Evolutionary conservation across 257 asterid species (phyloP), one percentile per base, ranked within the genome.

Genomic region (Jaltomata sinuosa): DNA sequence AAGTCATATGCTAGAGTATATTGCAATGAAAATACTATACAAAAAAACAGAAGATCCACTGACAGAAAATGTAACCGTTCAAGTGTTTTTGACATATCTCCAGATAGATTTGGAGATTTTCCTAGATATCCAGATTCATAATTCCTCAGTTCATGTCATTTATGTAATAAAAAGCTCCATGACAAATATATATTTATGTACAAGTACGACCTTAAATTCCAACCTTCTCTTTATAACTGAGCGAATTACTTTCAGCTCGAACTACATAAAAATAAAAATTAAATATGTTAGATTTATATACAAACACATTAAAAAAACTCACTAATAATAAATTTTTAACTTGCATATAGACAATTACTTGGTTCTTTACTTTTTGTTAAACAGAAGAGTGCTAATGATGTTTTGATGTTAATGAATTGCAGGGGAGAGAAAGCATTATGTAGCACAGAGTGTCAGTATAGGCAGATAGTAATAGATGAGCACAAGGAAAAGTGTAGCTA

Each of bases 381-480:
- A 31, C 1, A 55, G 11, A 55, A 3, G 1, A n/a, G 65, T 55
- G 65, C 8, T 61, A 12, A 12, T 62, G 38, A 62, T 62, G 1
- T 25, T 25, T 61, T 11, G 0, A 11, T 62, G 19, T 25, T 1
- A 62, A 62, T 27, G 38, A 62, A n/a, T 85, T 91, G 83, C 91
- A 95, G 98, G 90, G 98, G 98, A 8, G 98, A 95, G 81, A 95
- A 90, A 83, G 97, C 93, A 15, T 95, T 95, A 74, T 95, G 98
- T 83, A 95, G 98, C 78, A 47, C 90, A 8, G 98, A 95, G 93
- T 95, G 98, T 77, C 88, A 97, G 36, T 89, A 86, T 87, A 86
- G 86, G 85, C 96, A 95, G 25, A 92, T 95, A 47, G 90, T 87
- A 88, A 47, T 83, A 79, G 98, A 95, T 18, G 97, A 95, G 84